phyloP scores from a whole-genome alignment of 495 filamentous ascomycete genomes.

The Pseudomonodictys pantanalensis region DNA sequence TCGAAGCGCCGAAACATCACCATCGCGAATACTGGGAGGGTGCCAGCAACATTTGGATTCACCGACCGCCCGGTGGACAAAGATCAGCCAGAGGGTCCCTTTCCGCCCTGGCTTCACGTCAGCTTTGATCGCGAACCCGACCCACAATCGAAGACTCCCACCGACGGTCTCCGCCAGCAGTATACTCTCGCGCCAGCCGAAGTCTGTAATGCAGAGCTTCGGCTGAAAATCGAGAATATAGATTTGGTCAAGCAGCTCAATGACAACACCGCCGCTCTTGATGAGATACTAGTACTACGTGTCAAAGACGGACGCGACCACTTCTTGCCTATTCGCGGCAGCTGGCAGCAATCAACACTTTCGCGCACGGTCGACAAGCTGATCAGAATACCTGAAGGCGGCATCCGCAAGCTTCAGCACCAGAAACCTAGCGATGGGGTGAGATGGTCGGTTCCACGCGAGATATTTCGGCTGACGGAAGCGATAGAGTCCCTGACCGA shows the following conservation, averaged over 20 bases:
- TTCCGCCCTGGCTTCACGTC: slow-evolving; percentile 66
- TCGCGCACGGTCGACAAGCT: slow-evolving; percentile 80
- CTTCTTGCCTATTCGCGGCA: slow-evolving; percentile 76
- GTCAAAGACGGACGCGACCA: slow-evolving; percentile 83
- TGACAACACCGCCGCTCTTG: slow-evolving; percentile 58
- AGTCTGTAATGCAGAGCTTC: slow-evolving; percentile 65
- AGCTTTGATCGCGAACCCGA: slow-evolving; percentile 54
- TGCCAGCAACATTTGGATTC: slow-evolving; percentile 71
- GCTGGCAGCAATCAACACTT: slow-evolving; percentile 80
- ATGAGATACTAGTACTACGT: slow-evolving; percentile 87
- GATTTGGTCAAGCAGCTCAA: slow-evolving; percentile 70
- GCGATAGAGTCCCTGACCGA: slow-evolving; percentile 72
- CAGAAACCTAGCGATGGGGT: slow-evolving; percentile 43
- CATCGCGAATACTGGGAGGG: slow-evolving; percentile 85
- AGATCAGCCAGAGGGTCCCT: slow-evolving; percentile 44
- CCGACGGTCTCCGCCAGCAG: slow-evolving; percentile 39
- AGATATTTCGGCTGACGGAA: slow-evolving; percentile 85
- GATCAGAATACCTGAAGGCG: slow-evolving; percentile 74
- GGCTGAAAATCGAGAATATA: slow-evolving; percentile 60
- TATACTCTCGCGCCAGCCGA: slow-evolving; percentile 79
- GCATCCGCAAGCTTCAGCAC: slow-evolving; percentile 58
- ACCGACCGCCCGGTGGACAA: slow-evolving; percentile 60
- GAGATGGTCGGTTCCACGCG: slow-evolving; percentile 70
- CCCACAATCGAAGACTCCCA: slow-evolving; percentile 40
- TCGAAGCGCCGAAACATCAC: slow-evolving; percentile 64